Conservation (phyloP, 352 stramenopile genomes). For the Aphanomyces stellatus region DNA sequence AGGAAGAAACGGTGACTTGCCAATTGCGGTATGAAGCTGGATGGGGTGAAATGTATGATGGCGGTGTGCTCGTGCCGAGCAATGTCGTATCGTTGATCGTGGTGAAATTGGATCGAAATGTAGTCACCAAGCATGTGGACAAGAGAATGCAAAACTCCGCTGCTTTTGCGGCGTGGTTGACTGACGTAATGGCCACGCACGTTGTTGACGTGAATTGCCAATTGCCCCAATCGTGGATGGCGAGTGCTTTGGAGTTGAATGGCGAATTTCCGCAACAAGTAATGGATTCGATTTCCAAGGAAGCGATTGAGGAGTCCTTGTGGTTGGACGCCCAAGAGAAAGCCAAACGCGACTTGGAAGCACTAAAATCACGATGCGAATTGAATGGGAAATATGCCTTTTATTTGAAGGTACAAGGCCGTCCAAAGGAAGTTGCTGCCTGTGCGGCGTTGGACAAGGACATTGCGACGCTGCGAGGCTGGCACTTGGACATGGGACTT, state of each 20-base stretch:
- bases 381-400: background rate
- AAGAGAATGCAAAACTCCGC: background rate
- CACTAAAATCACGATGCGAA: background rate
- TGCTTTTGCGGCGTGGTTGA: constrained; percentile 3
- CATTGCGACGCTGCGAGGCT: background rate
- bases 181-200: background rate
- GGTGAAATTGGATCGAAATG: constrained; percentile 20
- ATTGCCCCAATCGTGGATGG: background rate
- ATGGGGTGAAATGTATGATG: constrained; percentile 23
- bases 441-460: background rate
- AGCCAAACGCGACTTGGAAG: background rate
- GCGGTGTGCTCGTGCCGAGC: constrained; percentile 20
- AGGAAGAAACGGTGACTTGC: constrained; percentile 24
- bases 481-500: background rate
- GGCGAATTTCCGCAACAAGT: background rate
- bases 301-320: background rate
- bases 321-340: background rate
- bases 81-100: constrained; percentile 34
- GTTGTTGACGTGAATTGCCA: background rate
- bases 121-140: background rate
- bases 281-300: background rate
- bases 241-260: background rate
- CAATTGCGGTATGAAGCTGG: constrained; percentile 6
- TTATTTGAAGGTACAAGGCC: background rate
- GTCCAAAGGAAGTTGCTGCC: background rate